A percentile compares a stretch with the other conserved stretches of the same genome.
These are phyloP conservation scores for Candida piceae DNA, from an alignment of 805 yeast genomes.

Conservation along the genomic window DNA sequence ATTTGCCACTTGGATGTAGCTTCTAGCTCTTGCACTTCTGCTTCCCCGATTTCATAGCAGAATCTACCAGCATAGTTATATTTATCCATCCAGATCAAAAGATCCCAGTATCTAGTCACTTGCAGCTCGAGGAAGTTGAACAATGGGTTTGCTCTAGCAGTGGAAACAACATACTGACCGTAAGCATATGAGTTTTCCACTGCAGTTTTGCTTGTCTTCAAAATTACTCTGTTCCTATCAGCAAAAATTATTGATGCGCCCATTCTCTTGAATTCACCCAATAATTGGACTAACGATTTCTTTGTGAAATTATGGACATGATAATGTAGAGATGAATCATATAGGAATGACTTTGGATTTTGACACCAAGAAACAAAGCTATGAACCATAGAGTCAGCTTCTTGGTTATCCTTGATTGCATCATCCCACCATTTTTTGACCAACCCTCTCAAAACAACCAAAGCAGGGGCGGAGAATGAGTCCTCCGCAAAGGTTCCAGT, in stretches of 20 bases:
- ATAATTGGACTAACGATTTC: slow-evolving; percentile 73
- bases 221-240: slow-evolving; percentile 64
- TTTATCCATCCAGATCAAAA: slow-evolving; percentile 93
- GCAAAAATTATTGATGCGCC: slow-evolving; percentile 82
- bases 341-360: slow-evolving; percentile 63
- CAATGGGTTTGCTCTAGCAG: slow-evolving; percentile 73
- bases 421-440: slow-evolving; percentile 93
- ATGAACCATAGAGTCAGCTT: slow-evolving; percentile 82
- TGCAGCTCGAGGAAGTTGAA: slow-evolving; percentile 76
- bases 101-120: slow-evolving; percentile 82
- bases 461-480: slow-evolving; percentile 72
- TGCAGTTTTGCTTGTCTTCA: slow-evolving; percentile 68
- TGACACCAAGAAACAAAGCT: slow-evolving; percentile 84
- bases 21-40: slow-evolving; percentile 38
- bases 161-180: slow-evolving; percentile 75
- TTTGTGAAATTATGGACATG: slow-evolving; percentile 85
- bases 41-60: slow-evolving; percentile 41
- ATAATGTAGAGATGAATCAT: slow-evolving; percentile 74
- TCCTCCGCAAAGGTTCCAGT: slow-evolving; percentile 63
- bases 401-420: slow-evolving; percentile 59
- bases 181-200: slow-evolving; percentile 90
- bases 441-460: slow-evolving; percentile 63
- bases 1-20: slow-evolving; percentile 76
- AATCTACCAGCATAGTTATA: slow-evolving; percentile 77
- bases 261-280: slow-evolving; percentile 70